Conservation (phyloP, 345 rosid genomes). For the Abelmoschus esculentus region DNA sequence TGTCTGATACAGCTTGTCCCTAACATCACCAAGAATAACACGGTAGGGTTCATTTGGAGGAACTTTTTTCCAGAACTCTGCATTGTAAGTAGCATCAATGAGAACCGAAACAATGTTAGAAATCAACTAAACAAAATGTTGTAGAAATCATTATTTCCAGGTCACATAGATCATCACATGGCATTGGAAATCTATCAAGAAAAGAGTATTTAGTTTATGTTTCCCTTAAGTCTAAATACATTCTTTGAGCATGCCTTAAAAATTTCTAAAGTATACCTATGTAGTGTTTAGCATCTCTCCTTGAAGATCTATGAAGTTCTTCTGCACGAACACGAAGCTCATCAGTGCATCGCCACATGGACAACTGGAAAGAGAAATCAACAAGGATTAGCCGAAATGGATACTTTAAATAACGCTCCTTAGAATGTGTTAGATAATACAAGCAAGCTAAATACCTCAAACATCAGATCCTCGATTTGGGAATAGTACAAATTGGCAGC, state of each 20-base stretch:
- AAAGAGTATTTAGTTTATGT: background rate
- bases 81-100: constrained; percentile 5
- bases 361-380: constrained; percentile 47
- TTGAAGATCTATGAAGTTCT: constrained; percentile 65
- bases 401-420: background rate
- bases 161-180: background rate
- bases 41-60: constrained; percentile 91
- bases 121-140: background rate
- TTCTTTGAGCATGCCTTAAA: background rate
- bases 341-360: constrained; percentile 99
- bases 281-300: constrained; percentile 91
- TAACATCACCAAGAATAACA: constrained; percentile 85
- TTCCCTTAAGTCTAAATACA: background rate
- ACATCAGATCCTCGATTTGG: constrained; percentile 92
- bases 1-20: constrained; percentile 84
- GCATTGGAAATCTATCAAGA: background rate
- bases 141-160: background rate
- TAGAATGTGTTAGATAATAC: background rate
- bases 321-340: constrained; percentile 80
- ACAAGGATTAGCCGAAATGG: background rate
- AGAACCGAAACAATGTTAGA: background rate
- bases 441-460: constrained; percentile 53
- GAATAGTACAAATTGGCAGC: constrained; percentile 92
- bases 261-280: constrained; percentile 46
- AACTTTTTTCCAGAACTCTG: constrained; percentile 92